These are phyloP conservation scores for Penicillium salamii DNA, from an alignment of 495 filamentous ascomycete genomes.

Conservation along the genomic window DNA sequence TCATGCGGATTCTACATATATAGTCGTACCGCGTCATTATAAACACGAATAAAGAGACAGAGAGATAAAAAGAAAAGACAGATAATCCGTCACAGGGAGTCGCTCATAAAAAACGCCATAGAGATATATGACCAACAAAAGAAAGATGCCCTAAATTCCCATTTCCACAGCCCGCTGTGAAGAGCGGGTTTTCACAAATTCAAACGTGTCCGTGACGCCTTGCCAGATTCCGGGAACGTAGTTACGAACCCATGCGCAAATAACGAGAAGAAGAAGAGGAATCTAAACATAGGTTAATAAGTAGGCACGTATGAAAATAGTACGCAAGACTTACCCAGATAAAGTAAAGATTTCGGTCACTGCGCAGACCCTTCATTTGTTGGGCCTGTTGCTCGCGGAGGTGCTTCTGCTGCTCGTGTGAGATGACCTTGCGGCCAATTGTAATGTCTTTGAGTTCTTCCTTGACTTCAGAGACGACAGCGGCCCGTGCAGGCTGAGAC, in stretches of 20 bases:
- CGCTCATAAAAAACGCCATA: constrained; percentile 27
- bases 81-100: constrained; percentile 8
- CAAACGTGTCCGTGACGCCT: constrained; percentile 41
- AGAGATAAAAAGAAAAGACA: constrained; percentile 14
- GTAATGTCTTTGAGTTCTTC: constrained; percentile 44
- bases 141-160: constrained; percentile 27
- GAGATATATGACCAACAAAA: constrained; percentile 19
- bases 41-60: constrained; percentile 21
- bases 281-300: constrained; percentile 32
- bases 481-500: constrained; percentile 17
- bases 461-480: constrained; percentile 35
- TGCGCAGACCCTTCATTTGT: constrained; percentile 70
- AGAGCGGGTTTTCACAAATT: constrained; percentile 44
- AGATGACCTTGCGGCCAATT: constrained; percentile 49
- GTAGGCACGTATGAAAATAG: neutral
- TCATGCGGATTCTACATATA: constrained; percentile 9
- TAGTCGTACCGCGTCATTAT: constrained; percentile 45
- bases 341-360: constrained; percentile 78
- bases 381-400: constrained; percentile 67
- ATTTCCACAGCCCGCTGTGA: constrained; percentile 41
- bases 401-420: constrained; percentile 71
- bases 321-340: constrained; percentile 80
- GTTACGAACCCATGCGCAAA: constrained; percentile 62
- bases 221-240: constrained; percentile 54
- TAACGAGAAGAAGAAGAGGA: constrained; percentile 56